phyloP scores from a whole-genome alignment of 1,284 basidiomycete species.

The Takashimella tepidaria region DNA sequence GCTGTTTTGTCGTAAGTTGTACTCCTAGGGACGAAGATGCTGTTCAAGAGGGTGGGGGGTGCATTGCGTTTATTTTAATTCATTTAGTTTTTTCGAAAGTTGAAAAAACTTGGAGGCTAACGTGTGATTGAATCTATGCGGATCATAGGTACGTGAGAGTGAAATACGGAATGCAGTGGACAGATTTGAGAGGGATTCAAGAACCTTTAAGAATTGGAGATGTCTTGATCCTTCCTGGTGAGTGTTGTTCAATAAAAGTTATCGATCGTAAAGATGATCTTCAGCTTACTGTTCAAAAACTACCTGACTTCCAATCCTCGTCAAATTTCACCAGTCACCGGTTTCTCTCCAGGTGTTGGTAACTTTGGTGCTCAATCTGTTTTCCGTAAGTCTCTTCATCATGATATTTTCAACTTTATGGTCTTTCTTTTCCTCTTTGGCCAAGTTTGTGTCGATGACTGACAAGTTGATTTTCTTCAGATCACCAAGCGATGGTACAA shows the following conservation, averaged over 20 bases:
- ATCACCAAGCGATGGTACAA: slow-evolving; percentile 42
- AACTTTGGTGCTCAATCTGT: slow-evolving; percentile 37
- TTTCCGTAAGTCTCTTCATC: slow-evolving; percentile 29
- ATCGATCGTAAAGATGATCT: no score
- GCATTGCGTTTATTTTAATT: no score
- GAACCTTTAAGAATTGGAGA: slow-evolving; percentile 45
- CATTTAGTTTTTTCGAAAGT: no score
- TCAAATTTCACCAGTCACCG: slow-evolving; percentile 37
- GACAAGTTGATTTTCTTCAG: slow-evolving; percentile 10
- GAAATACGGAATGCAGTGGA: slow-evolving; percentile 41
- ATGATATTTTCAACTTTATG: not conserved
- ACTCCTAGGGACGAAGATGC: not conserved
- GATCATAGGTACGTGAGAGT: slow-evolving; percentile 41
- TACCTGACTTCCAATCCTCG: no score
- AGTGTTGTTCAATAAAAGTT: slow-evolving; percentile 1
- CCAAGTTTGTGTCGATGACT: not conserved
- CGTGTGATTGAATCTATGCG: no score
- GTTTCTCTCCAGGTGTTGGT: slow-evolving; percentile 48
- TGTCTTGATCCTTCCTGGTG: slow-evolving; percentile 42
- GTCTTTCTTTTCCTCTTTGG: not conserved
- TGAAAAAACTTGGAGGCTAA: not conserved
- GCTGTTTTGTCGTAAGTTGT: slow-evolving; percentile 30
- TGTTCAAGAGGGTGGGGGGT: no score
- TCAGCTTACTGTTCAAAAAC: not conserved
- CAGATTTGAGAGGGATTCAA: slow-evolving; percentile 34